These are phyloP conservation scores for Diaporthe velutina DNA, from an alignment of 2,329 filamentous ascomycete species.

Conservation along the genomic window DNA sequence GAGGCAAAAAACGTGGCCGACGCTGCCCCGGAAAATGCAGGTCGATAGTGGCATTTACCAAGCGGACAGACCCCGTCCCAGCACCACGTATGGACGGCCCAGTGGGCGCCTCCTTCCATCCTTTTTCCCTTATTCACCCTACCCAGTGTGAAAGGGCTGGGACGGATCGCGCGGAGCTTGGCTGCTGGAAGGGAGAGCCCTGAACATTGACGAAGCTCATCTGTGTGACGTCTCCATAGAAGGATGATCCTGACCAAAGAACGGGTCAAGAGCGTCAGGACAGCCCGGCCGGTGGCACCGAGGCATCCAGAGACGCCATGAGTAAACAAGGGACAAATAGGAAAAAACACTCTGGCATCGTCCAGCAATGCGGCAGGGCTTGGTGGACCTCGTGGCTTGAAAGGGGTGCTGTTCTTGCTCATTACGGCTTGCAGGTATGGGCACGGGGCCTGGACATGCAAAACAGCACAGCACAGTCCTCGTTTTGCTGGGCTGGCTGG, in stretches of 20 bases:
- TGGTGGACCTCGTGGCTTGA: conserved; percentile 8
- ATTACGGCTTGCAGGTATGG: background rate
- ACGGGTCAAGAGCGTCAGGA: conserved; percentile 12
- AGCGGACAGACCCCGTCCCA: conserved; percentile 14
- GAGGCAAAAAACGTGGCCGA: conserved; percentile 29
- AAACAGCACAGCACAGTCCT: background rate
- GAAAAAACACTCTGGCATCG: background rate
- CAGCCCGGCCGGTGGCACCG: conserved; percentile 22
- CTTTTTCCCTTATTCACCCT: background rate
- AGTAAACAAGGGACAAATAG: background rate
- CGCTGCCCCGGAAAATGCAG: conserved; percentile 15
- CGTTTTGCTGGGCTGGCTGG: background rate
- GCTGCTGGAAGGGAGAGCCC: background rate
- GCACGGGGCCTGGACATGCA: conserved; percentile 7
- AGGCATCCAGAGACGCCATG: conserved; percentile 20
- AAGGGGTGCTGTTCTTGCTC: conserved; percentile 14
- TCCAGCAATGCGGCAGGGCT: conserved; percentile 1
- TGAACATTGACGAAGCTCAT: background rate
- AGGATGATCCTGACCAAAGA: conserved; percentile 28
- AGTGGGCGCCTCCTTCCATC: background rate
- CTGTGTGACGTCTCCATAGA: conserved; percentile 2
- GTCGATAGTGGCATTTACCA: conserved; percentile 1
- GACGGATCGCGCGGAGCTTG: conserved; percentile 14
- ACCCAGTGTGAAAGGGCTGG: background rate
- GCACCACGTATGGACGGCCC: background rate